Evolutionary conservation across 2,329 filamentous ascomycete genomes (phyloP), one percentile per base, ranked within the genome.

Genomic region (Sclerotinia borealis): DNA sequence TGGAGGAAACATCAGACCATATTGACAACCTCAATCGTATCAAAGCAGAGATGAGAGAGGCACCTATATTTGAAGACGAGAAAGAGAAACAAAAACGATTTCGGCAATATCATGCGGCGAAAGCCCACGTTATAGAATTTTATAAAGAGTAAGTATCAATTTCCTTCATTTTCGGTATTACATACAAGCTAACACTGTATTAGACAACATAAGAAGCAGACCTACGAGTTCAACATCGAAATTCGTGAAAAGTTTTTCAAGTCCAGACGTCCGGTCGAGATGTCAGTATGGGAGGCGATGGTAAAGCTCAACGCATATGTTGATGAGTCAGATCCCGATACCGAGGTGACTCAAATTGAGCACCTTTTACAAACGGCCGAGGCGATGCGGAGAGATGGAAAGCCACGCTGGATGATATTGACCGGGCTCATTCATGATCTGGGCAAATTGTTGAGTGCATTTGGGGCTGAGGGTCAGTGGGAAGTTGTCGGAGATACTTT

Each of bases 251-350:
- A 83, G 61, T 91, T n/a, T n/a, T n/a, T 92, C 79, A 79, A 86
- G 76, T 82, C 81, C 68, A 84, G 86, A 66, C 83, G 83, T 1
- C 85, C 89, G 22, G 72, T 72, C 47, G 83, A 89, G 76, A 91
- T 96, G 90, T 89, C 87, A 66, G 83, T 96, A 75, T 96, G 92
- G 92, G 82, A 96, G 75, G 92, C 92, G 25, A 95, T 96, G 78
- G 91, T 96, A 83, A 93, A 92, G 77, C 87, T 96, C 73, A 91
- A 96, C 82, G 92, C 89, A 0, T 83, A 96, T 59, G 90, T 96
- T 75, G 92, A 96, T 78, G 90, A 96, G 77, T 92, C 88, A 25
- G 92, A 96, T 79, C 92, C 92, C 1, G 92, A 96, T 78, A 96
- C 92, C 51, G 86, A 85, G 54, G 86, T 96, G 67, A 89, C 86